Conservation (phyloP, 768 basidiomycete species). For the Amanita rubescens region DNA sequence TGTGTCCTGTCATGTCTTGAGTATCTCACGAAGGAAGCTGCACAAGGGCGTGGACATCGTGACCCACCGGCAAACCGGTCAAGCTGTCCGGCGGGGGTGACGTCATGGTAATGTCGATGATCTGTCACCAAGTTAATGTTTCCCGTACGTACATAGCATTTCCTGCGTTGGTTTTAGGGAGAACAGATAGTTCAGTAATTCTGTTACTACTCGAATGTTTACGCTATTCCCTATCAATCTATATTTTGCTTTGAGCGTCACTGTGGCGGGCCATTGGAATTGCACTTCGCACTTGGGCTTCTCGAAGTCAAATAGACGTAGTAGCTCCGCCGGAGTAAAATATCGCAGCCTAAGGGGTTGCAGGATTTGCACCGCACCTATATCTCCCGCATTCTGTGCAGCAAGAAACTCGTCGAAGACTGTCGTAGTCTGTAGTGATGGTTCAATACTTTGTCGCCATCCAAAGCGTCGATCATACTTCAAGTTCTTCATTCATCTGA, state of each 20-base stretch:
- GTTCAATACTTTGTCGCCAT: background rate
- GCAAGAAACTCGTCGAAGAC: constrained; percentile 50
- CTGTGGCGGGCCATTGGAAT: constrained; percentile 56
- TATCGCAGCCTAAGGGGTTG: constrained; percentile 61
- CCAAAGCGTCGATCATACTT: constrained; percentile 34
- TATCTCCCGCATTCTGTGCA: constrained; percentile 31
- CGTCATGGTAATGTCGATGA: too few species aligned
- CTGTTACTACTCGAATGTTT: constrained; percentile 65
- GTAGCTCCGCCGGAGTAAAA: constrained; percentile 65
- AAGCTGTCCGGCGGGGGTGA: too few species aligned
- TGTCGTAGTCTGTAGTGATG: constrained; percentile 42
- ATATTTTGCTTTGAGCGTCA: constrained; percentile 66
- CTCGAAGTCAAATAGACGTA: constrained; percentile 60
- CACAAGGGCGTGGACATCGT: background rate
- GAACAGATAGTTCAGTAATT: constrained; percentile 55
- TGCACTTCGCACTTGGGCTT: constrained; percentile 12
- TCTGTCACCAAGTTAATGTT: background rate
- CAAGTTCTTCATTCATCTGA: constrained; percentile 58
- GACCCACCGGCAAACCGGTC: background rate
- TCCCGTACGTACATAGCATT: too few species aligned
- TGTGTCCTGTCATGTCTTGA: constrained; percentile 30
- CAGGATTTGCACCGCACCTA: constrained; percentile 45
- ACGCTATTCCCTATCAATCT: constrained; percentile 78
- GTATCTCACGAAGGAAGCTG: background rate
- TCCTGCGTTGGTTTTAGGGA: constrained; percentile 1